phyloP scores from a whole-genome alignment of 2,329 filamentous ascomycete species.

The Canariomyces notabilis region DNA sequence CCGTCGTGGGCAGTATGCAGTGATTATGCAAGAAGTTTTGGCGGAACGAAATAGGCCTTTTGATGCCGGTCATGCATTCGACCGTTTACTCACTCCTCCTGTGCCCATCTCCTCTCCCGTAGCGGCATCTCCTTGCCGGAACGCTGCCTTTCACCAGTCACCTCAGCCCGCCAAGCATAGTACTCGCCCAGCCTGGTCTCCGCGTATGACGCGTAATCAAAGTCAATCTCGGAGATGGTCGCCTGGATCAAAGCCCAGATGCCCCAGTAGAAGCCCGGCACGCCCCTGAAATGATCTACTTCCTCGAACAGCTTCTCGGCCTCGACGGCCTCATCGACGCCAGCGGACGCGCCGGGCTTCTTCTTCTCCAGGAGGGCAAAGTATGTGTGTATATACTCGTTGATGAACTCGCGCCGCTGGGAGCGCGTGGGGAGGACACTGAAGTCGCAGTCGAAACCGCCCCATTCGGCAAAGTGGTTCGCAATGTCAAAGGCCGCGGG shows the following conservation, averaged over 20 bases:
- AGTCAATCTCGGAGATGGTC: conserved; percentile 90
- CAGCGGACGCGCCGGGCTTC: conserved; percentile 27
- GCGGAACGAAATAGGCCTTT: background rate
- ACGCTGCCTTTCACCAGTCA: conserved; percentile 53
- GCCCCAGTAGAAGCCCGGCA: conserved; percentile 88
- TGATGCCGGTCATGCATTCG: background rate
- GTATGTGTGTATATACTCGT: conserved; percentile 77
- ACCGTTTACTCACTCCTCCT: conserved; percentile 33
- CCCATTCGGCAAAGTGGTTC: conserved; percentile 99
- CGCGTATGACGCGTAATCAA: conserved; percentile 91
- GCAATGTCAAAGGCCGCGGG: conserved; percentile 94
- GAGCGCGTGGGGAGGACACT: conserved; percentile 71
- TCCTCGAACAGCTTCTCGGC: conserved; percentile 67
- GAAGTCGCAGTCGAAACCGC: conserved; percentile 92
- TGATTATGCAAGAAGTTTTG: background rate
- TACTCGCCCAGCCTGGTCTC: conserved; percentile 84
- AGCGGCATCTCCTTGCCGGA: conserved; percentile 59
- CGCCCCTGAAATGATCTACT: conserved; percentile 80
- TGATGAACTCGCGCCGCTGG: conserved; percentile 74
- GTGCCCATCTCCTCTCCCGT: conserved; percentile 75
- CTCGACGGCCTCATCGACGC: conserved; percentile 54
- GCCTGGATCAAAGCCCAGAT: conserved; percentile 96
- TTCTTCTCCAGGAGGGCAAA: conserved; percentile 46
- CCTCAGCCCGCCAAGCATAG: conserved; percentile 81
- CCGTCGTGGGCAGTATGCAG: background rate